These are phyloP conservation scores for Eudorina sp. DNA, from an alignment of 139 green algal species.

Conservation along the genomic window DNA sequence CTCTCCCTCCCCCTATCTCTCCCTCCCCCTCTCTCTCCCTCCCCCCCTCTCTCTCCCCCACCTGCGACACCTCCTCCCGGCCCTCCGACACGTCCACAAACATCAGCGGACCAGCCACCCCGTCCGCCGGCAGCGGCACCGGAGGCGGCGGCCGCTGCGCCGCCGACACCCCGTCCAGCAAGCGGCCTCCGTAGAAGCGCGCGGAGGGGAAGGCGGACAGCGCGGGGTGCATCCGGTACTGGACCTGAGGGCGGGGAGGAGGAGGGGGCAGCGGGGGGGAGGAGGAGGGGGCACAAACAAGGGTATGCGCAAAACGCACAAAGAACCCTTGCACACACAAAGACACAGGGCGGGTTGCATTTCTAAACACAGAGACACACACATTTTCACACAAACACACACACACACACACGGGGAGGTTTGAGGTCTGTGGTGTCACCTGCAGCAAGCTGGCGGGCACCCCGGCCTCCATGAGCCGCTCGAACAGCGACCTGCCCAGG, in stretches of 20 bases:
- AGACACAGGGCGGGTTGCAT: too few relatives aligned
- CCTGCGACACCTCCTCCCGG: constrained; percentile 36
- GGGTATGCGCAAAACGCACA: too few relatives aligned
- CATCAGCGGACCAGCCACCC: constrained; percentile 13
- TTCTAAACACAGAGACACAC: background rate
- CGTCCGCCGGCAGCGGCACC: constrained; percentile 10
- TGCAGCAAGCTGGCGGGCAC: constrained; percentile 68
- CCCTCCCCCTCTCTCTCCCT: too few relatives aligned
- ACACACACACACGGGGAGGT: background rate
- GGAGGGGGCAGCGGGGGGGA: background rate
- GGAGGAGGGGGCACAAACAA: too few relatives aligned
- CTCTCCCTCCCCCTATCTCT: too few relatives aligned
- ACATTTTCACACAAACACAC: background rate
- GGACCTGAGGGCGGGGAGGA: constrained; percentile 54
- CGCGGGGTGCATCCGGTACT: constrained; percentile 92
- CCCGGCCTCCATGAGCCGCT: constrained; percentile 68
- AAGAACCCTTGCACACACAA: too few relatives aligned
- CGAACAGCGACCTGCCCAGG: constrained; percentile 82
- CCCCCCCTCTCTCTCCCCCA: too few relatives aligned
- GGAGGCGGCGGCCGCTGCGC: constrained; percentile 41
- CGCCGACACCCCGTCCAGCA: constrained; percentile 53
- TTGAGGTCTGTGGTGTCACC: background rate
- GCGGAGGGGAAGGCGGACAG: constrained; percentile 82
- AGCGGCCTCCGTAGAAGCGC: constrained; percentile 72
- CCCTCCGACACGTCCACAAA: constrained; percentile 50